phyloP scores from a whole-genome alignment of 139 green algal genomes.

The Chloropicon primus region DNA sequence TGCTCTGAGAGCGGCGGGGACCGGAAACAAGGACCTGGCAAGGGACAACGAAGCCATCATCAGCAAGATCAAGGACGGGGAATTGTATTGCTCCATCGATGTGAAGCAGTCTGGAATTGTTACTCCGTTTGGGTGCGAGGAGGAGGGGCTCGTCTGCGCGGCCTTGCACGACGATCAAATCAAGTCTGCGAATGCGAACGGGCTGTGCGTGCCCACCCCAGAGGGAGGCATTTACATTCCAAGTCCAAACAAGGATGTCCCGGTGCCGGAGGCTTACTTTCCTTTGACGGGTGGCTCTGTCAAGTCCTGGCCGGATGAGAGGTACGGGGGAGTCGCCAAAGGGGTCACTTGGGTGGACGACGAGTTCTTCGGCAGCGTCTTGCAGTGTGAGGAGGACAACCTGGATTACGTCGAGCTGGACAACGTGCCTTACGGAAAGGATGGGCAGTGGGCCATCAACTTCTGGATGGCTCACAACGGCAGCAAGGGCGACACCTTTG shows the following conservation, averaged over 20 bases:
- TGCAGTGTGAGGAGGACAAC: slow-evolving; percentile 6
- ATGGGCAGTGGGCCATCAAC: slow-evolving; percentile 4
- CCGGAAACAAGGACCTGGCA: background rate
- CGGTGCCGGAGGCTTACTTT: background rate
- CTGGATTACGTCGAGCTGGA: slow-evolving; percentile 10
- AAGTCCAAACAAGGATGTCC: background rate
- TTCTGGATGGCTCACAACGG: background rate
- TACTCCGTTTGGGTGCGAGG: background rate
- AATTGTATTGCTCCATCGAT: background rate
- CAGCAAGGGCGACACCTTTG: background rate
- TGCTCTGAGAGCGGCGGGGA: background rate
- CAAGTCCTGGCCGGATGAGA: background rate
- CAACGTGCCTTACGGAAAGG: slow-evolving; percentile 18
- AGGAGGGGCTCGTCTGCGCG: background rate
- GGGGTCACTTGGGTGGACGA: background rate
- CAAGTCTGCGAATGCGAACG: background rate
- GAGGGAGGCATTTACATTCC: background rate
- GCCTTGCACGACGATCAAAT: background rate
- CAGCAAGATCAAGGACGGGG: background rate
- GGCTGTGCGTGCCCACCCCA: background rate
- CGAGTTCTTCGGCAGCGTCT: background rate
- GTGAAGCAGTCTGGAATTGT: background rate
- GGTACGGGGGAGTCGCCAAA: background rate
- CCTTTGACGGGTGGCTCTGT: background rate
- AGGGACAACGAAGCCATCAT: no score